Conservation (phyloP, 768 basidiomycete species). For the Trametes meyenii region DNA sequence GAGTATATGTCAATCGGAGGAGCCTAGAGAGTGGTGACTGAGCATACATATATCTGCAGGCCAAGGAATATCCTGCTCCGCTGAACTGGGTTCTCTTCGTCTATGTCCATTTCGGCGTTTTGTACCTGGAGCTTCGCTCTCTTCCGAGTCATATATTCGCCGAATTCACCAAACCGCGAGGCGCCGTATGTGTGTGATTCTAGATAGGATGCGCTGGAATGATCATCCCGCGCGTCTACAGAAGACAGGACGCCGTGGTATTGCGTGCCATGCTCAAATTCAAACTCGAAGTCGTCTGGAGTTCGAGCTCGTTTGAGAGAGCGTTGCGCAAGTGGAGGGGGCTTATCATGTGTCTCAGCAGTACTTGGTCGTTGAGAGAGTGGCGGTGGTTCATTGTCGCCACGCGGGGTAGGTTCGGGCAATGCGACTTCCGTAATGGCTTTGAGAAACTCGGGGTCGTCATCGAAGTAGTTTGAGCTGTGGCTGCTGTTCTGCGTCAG, state of each 20-base stretch:
- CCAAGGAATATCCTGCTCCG: slow-evolving; percentile 67
- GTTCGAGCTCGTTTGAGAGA: slow-evolving; percentile 44
- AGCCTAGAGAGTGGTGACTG: background rate
- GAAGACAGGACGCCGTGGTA: slow-evolving; percentile 17
- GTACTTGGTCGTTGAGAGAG: slow-evolving; percentile 28
- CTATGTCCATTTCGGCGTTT: slow-evolving; percentile 48
- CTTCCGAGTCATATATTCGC: slow-evolving; percentile 90
- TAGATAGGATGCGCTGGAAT: slow-evolving; percentile 19
- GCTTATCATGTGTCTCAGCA: slow-evolving; percentile 33
- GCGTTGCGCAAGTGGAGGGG: slow-evolving; percentile 43
- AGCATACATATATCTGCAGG: slow-evolving; percentile 80
- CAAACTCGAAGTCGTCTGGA: slow-evolving; percentile 39
- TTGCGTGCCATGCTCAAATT: slow-evolving; percentile 25
- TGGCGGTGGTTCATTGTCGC: slow-evolving; percentile 7
- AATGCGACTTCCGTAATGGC: slow-evolving; percentile 49
- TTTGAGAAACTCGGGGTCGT: slow-evolving; percentile 55
- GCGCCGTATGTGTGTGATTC: slow-evolving; percentile 63
- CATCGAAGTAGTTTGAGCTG: slow-evolving; percentile 60
- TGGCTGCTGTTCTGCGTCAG: slow-evolving; percentile 25
- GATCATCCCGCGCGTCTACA: slow-evolving; percentile 13
- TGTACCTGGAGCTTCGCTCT: slow-evolving; percentile 89
- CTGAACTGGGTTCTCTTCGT: slow-evolving; percentile 25
- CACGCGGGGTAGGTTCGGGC: slow-evolving; percentile 16
- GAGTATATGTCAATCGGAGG: background rate
- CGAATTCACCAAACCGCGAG: slow-evolving; percentile 79